Conservation (phyloP, 2,329 filamentous ascomycete species). For the Zymoseptoria tritici region DNA sequence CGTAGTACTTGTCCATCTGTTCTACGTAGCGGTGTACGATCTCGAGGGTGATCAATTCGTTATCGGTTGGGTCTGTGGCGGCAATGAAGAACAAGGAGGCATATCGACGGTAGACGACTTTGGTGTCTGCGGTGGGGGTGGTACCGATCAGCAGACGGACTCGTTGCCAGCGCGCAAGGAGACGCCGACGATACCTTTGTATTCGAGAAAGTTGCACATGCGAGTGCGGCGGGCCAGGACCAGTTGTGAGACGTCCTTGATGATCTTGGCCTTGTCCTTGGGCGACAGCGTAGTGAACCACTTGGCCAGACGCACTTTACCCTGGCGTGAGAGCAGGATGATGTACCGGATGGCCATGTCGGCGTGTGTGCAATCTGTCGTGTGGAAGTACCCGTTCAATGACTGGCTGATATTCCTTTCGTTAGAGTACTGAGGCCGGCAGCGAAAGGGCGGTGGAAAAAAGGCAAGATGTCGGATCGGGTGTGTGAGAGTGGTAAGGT, state of each 20-base stretch:
- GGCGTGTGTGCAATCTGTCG: neutral
- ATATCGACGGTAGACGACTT: slow-evolving; percentile 97
- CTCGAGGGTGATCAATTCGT: slow-evolving; percentile 95
- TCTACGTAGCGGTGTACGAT: slow-evolving; percentile 99
- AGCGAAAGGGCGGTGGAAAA: neutral
- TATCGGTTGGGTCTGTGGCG: slow-evolving; percentile 92
- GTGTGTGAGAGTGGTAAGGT: neutral
- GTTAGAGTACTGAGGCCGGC: neutral
- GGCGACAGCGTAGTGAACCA: slow-evolving; percentile 98
- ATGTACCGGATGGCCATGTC: slow-evolving; percentile 51
- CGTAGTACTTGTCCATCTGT: slow-evolving; percentile 99
- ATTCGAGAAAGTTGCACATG: slow-evolving; percentile 99
- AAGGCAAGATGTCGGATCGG: neutral
- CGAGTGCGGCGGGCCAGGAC: slow-evolving; percentile 91
- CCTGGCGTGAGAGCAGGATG: slow-evolving; percentile 93
- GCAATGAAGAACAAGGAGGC: slow-evolving; percentile 99
- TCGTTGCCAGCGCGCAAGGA: neutral
- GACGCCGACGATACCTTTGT: slow-evolving; percentile 64
- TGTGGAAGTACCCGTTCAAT: neutral
- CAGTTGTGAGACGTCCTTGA: slow-evolving; percentile 98
- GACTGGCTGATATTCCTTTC: neutral
- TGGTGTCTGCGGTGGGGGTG: slow-evolving; percentile 61
- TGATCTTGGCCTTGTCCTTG: slow-evolving; percentile 98
- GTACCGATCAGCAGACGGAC: slow-evolving; percentile 12
- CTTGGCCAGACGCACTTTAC: slow-evolving; percentile 99